A percentile compares a stretch with the other conserved stretches of the same genome.
phyloP scores from a whole-genome alignment of 2,329 filamentous ascomycete species.

The Talaromyces sp. region DNA sequence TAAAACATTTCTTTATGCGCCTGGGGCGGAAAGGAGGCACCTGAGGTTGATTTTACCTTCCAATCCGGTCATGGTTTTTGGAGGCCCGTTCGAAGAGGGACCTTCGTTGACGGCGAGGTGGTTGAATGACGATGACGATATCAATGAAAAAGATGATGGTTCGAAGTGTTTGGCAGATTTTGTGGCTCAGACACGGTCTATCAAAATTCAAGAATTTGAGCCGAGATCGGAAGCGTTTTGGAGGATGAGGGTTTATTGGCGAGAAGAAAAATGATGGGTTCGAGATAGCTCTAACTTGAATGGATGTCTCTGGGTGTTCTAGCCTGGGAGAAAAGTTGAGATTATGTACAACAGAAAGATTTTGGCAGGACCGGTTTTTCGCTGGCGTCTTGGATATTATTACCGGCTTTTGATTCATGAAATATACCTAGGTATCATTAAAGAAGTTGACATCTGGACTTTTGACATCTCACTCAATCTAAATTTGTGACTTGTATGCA shows the following conservation, averaged over 20 bases:
- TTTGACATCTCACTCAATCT: neutral
- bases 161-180: constrained; percentile 1
- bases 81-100: constrained; percentile 42
- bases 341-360: neutral
- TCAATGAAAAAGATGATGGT: neutral
- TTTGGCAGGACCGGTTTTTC: neutral
- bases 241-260: constrained; percentile 18
- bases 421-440: neutral
- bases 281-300: neutral
- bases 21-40: constrained; percentile 55
- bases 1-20: constrained; percentile 57
- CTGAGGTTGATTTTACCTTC: constrained; percentile 50
- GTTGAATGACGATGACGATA: neutral
- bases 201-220: constrained; percentile 11
- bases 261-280: neutral
- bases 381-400: neutral
- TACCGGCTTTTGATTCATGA: neutral
- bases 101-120: neutral
- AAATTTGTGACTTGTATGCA: no score
- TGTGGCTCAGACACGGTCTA: neutral
- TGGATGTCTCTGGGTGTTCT: neutral
- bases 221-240: constrained; percentile 14
- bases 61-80: constrained; percentile 56
- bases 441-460: neutral
- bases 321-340: neutral